Evolutionary conservation across 2,329 filamentous ascomycete genomes (phyloP).

Genomic region (Aspergillus sp.): DNA sequence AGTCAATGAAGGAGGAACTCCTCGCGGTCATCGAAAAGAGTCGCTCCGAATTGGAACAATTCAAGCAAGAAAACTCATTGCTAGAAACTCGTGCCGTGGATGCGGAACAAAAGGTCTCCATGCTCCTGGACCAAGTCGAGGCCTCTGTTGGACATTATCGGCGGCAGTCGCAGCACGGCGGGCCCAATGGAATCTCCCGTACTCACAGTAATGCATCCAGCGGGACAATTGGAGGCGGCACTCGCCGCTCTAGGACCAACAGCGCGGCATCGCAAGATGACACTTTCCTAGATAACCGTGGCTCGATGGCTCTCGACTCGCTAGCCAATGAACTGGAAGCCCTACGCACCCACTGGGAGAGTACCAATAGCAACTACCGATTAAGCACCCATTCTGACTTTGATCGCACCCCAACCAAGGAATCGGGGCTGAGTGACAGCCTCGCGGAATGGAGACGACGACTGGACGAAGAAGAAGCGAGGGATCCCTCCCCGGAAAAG

Average conservation of each 20-base stretch:
- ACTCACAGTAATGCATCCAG: slow-evolving; percentile 57
- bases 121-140: slow-evolving; percentile 92
- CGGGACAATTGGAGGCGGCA: slow-evolving; percentile 38
- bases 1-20: slow-evolving; percentile 59
- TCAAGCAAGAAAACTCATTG: slow-evolving; percentile 77
- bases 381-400: slow-evolving; percentile 88
- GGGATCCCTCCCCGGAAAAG: slow-evolving; percentile 29
- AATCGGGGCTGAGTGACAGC: slow-evolving; percentile 62
- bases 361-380: slow-evolving; percentile 91
- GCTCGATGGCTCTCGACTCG: slow-evolving; percentile 77
- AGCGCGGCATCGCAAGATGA: slow-evolving; percentile 46
- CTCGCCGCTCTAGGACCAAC: slow-evolving; percentile 38
- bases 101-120: slow-evolving; percentile 88
- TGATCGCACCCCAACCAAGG: slow-evolving; percentile 58
- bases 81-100: slow-evolving; percentile 84
- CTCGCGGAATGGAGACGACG: slow-evolving; percentile 78
- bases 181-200: slow-evolving; percentile 47
- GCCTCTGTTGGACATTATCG: slow-evolving; percentile 92
- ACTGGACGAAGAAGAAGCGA: slow-evolving; percentile 60
- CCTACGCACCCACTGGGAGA: slow-evolving; percentile 89
- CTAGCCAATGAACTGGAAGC: slow-evolving; percentile 90
- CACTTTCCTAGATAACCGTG: slow-evolving; percentile 53
- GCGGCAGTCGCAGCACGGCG: slow-evolving; percentile 61
- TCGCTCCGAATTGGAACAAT: slow-evolving; percentile 71
- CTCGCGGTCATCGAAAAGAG: slow-evolving; percentile 53